These are phyloP conservation scores for Colletotrichum sp. DNA, from an alignment of 2,329 filamentous ascomycete genomes.

Conservation along the genomic window DNA sequence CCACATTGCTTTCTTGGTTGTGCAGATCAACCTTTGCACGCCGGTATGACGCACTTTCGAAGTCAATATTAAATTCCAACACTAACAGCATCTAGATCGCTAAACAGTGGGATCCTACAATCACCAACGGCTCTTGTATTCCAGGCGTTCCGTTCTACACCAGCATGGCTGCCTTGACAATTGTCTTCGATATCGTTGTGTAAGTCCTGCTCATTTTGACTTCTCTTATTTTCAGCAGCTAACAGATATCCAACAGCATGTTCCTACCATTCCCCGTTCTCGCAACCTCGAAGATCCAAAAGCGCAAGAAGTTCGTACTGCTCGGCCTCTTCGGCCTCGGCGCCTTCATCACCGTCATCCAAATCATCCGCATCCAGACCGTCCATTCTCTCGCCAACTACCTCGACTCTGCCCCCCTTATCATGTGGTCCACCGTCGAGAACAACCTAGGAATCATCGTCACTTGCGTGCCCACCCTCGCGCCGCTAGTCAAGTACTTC, in stretches of 20 bases:
- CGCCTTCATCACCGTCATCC: conserved; percentile 55
- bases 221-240: not conserved
- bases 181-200: conserved; percentile 45
- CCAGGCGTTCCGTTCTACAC: conserved; percentile 47
- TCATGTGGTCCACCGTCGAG: conserved; percentile 52
- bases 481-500: conserved; percentile 43
- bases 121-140: conserved; percentile 42
- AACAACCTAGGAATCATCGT: conserved; percentile 50
- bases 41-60: conserved; percentile 26
- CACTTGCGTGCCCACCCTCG: conserved; percentile 46
- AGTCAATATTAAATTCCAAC: no score
- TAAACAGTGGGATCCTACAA: conserved; percentile 45
- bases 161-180: conserved; percentile 42
- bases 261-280: conserved; percentile 47
- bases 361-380: conserved; percentile 55
- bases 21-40: conserved; percentile 40
- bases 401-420: conserved; percentile 46
- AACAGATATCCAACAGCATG: conserved; percentile 31
- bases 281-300: conserved; percentile 38
- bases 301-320: conserved; percentile 46
- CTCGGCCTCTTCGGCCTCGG: conserved; percentile 51
- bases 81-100: conserved; percentile 21
- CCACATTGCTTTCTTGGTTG: conserved; percentile 41
- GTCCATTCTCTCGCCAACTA: conserved; percentile 48
- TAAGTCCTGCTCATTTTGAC: conserved; percentile 25